phyloP scores from a whole-genome alignment of 345 rosid species.

The Ceriops zippeliana region DNA sequence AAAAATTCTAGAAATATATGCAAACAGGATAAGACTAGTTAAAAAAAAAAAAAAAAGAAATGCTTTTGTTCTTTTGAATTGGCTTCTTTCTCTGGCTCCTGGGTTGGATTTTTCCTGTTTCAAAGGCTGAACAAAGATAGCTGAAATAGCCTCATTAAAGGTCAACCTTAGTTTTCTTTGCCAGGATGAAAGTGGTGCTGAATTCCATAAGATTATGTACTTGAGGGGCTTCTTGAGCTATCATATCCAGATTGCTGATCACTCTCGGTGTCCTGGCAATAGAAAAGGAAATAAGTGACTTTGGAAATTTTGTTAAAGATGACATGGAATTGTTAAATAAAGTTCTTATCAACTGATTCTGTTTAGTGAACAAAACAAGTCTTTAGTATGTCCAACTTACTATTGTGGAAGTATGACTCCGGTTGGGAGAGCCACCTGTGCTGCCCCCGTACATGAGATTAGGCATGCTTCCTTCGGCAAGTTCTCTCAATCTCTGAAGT shows the following conservation, averaged over 20 bases:
- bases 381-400: slow-evolving; percentile 21
- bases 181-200: background rate
- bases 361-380: background rate
- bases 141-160: too few species aligned
- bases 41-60: too few species aligned
- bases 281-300: background rate
- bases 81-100: background rate
- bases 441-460: slow-evolving; percentile 13
- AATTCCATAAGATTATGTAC: slow-evolving; percentile 25
- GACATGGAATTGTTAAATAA: background rate
- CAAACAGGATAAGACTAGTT: background rate
- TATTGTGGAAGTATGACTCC: slow-evolving; percentile 25
- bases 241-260: slow-evolving; percentile 33
- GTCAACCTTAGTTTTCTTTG: background rate
- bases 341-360: background rate
- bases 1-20: background rate
- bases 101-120: background rate
- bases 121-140: background rate
- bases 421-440: slow-evolving; percentile 26
- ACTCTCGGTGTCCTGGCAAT: slow-evolving; percentile 41
- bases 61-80: background rate
- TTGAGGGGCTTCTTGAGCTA: slow-evolving; percentile 32
- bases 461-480: slow-evolving; percentile 55
- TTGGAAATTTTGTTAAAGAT: background rate
- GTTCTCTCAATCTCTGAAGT: slow-evolving; percentile 58